Base-by-base conservation (phyloP, 345 rosid species). In the Kernera saxatilis region DNA sequence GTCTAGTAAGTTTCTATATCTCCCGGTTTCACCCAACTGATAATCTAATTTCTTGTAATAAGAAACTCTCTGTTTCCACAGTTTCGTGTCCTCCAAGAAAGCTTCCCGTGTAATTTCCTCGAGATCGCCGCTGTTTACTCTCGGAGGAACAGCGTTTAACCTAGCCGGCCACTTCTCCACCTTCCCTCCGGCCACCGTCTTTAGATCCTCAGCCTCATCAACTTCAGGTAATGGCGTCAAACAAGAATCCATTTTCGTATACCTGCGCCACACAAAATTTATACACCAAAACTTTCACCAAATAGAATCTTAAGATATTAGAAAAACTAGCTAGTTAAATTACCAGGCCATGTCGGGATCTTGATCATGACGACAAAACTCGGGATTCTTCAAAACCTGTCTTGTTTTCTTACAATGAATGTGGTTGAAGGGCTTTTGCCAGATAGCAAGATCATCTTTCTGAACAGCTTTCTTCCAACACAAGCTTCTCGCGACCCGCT, bases 331-430 rank as follows among this genome's bases (percentile, higher is more conserved):
- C 19, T 13, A 8, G 29, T 3, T 72, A 80, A 90, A 3, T 75
- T 82, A 93, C 99, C 99, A 94, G 17, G 97, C 97, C 61, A 26
- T 77, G 76, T 94, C 97, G 5, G 89, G 89, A 74, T 94, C 84
- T 36, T 70, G 88, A 5, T 84, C 71, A 21, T 64, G 67, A 74
- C 99, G 76, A 82, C 99, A 94, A 64, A 94, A 85, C 35, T 49
- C 77, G 0, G 96, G 95, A 17, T 73, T 63, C 81, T 84, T 89
- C 63, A 81, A 81, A 29, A 84, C 81, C 46, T 76, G 81, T 77
- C 90, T 78, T 50, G 43, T 82, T 26, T 63, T 73, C 72, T 77
- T 83, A 67, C 99, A 94, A 48, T 85, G 93, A 13, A 89, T 62
- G 29, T 94, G 99, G 67, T 94, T 91, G 5, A 82, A 86, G 5